These are phyloP conservation scores for Cornus controversa DNA, from an alignment of 148 eudicot species.

Conservation along the genomic window DNA sequence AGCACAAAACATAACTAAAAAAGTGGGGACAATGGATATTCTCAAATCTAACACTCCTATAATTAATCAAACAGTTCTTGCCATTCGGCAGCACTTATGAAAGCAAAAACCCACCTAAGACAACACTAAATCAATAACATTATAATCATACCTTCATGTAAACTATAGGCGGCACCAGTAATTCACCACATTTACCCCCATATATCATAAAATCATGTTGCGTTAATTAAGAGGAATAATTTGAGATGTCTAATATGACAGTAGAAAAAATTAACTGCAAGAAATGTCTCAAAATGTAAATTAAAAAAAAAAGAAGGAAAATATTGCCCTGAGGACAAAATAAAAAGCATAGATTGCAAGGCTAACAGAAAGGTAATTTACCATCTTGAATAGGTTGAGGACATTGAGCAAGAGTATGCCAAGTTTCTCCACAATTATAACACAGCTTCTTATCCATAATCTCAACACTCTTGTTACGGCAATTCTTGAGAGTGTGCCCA, in stretches of 20 bases:
- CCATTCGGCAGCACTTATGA: not conserved
- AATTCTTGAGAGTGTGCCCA: conserved; percentile 88
- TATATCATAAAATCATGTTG: not conserved
- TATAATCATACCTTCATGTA: not conserved
- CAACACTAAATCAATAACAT: not conserved
- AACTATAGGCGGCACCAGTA: not conserved
- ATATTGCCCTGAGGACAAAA: not conserved
- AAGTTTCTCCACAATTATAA: conserved; percentile 85
- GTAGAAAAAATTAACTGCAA: not conserved
- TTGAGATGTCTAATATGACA: not conserved
- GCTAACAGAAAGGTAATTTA: conserved; percentile 19
- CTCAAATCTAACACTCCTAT: not conserved
- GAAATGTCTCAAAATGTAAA: not conserved
- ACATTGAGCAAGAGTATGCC: conserved; percentile 72
- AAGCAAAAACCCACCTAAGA: not conserved
- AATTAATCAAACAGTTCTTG: not conserved
- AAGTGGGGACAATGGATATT: not conserved
- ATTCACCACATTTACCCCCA: not conserved
- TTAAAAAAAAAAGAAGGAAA: not conserved
- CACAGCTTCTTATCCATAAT: conserved; percentile 63
- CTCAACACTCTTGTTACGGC: conserved; percentile 63
- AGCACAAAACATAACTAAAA: not conserved
- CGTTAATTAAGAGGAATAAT: not conserved
- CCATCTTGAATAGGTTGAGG: conserved; percentile 75
- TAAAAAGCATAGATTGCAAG: not conserved